Evolutionary conservation across 208 protist species (phyloP), one percentile per base, ranked within the genome.

Genomic region (Wallacemonas sp.): DNA sequence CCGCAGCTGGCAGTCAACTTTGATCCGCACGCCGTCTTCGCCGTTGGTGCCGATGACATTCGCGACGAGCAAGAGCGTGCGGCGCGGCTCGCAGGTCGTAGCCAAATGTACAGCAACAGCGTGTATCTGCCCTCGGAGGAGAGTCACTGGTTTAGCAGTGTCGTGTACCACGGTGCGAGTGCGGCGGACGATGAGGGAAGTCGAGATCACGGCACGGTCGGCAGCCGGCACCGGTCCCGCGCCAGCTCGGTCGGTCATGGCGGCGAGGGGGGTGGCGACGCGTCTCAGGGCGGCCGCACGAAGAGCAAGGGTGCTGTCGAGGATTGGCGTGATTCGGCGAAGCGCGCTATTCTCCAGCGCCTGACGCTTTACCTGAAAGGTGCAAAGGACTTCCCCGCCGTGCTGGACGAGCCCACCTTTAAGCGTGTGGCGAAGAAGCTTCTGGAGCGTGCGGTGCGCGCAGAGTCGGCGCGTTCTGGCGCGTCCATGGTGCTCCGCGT

Each of bases 321-420:
- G 1, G 79, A 88, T 63, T 94, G 88, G 86, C 84, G 88, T 27
- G 63, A 62, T 2, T 66, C 68, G 14, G 88, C 88, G 24, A 94
- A 94, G 81, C 82, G 83, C 19, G 79, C 76, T 2, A 94, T 94
- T 63, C 75, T 91, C 31, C 75, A 92, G 70, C 80, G 88, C 68
- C 79, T 91, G 0, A 92, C 88, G 17, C 54, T 90, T 27, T 92
- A 90, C 74, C 72, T 82, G 19, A 72, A 75, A 12, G 85, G 85
- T 0, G 59, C 72, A 3, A 61, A 71, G 24, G 85, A 82, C 3
- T 71, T 66, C 67, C 88, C 88, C 36, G 46, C 54, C n/a, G 75
- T 92, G 30, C 65, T 95, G 24, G 77, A 44, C 31, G 70, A 75
- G 44, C 69, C 81, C 15, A 69, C 86, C 46, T 90, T 91, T 55